These are phyloP conservation scores for Agarophyton chilense DNA, from an alignment of 23 red algal genomes.

Conservation along the genomic window DNA sequence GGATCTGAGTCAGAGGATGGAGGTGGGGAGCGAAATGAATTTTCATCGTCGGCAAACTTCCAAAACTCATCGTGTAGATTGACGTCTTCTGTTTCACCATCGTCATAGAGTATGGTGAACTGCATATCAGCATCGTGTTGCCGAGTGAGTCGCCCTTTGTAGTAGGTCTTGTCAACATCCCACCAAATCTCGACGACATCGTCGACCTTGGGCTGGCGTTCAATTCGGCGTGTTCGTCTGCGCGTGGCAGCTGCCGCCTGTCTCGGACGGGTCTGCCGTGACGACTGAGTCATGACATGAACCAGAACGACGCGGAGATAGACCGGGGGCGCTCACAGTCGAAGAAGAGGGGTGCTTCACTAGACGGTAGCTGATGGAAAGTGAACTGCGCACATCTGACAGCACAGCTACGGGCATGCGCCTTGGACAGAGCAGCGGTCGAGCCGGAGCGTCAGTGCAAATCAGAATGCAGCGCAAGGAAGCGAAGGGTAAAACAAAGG, in stretches of 20 bases:
- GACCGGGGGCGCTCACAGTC: background rate
- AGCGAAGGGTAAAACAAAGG: too few relatives aligned
- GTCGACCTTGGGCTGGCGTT: constrained; percentile 10
- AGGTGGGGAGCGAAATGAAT: background rate
- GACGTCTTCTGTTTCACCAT: constrained; percentile 55
- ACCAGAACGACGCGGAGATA: background rate
- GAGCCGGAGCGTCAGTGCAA: background rate
- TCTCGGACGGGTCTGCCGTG: background rate
- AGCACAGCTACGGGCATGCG: background rate
- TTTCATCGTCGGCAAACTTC: constrained; percentile 27
- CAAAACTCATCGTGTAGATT: constrained; percentile 53
- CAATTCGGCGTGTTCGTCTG: background rate
- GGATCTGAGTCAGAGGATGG: background rate
- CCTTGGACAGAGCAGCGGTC: background rate
- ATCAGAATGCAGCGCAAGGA: too few relatives aligned
- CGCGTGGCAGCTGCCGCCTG: background rate
- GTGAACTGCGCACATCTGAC: background rate
- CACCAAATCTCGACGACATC: constrained; percentile 64
- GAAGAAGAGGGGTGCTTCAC: background rate
- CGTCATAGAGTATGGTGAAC: constrained; percentile 49
- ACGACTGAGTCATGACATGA: background rate
- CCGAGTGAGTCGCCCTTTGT: constrained; percentile 21
- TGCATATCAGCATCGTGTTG: background rate
- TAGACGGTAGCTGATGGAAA: background rate
- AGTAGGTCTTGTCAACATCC: constrained; percentile 55